These are phyloP conservation scores for Gossypium turneri DNA, from an alignment of 345 rosid genomes.

Conservation along the genomic window DNA sequence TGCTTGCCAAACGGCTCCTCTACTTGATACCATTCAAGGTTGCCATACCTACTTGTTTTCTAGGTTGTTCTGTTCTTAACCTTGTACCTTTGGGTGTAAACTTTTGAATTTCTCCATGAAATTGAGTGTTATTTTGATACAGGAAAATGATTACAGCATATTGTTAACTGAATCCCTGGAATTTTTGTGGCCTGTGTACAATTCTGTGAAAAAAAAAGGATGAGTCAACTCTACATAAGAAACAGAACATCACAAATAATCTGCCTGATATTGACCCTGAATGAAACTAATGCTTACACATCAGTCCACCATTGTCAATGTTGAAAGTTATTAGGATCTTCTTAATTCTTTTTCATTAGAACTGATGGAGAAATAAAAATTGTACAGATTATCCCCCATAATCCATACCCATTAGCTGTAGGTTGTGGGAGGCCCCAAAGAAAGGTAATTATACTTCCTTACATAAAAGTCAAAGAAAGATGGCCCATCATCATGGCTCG, in stretches of 20 bases:
- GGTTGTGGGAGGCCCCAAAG: not conserved
- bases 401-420: not conserved
- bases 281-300: not conserved
- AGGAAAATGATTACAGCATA: not conserved
- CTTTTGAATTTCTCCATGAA: not conserved
- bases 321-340: not conserved
- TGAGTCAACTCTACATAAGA: too few relatives aligned
- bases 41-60: conserved; percentile 82
- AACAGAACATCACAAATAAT: not conserved
- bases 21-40: conserved; percentile 75
- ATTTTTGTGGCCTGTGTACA: not conserved
- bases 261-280: not conserved
- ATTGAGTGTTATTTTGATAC: not conserved
- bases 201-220: not conserved
- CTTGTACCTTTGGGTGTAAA: not conserved
- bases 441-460: not conserved
- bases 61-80: conserved; percentile 68
- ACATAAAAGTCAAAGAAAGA: not conserved
- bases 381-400: not conserved
- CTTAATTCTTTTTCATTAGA: not conserved
- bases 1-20: conserved; percentile 80
- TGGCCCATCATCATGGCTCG: not conserved
- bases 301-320: not conserved
- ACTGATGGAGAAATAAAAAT: not conserved
- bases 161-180: not conserved